Evolutionary conservation across 169 alveolate genomes (phyloP).

Genomic region (Plasmodium vivax): DNA sequence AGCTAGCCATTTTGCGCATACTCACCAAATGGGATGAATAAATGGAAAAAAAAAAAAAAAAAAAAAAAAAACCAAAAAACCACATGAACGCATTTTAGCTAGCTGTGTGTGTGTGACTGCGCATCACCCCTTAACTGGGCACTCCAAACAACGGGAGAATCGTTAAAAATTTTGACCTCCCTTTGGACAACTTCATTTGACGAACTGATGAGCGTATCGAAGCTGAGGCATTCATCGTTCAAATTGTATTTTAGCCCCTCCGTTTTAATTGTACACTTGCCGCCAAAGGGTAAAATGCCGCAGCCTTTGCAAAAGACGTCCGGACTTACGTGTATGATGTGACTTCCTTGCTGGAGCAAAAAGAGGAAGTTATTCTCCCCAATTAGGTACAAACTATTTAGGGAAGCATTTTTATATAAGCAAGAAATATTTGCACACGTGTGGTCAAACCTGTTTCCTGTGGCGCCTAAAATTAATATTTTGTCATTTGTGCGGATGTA

Average conservation of each 20-base stretch:
- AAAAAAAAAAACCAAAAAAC: too few relatives aligned
- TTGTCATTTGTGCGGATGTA: slow-evolving; percentile 30
- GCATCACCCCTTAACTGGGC: slow-evolving; percentile 4
- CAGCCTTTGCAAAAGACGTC: slow-evolving; percentile 42
- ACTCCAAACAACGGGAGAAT: slow-evolving; percentile 41
- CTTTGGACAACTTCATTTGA: slow-evolving; percentile 54
- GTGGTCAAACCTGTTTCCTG: slow-evolving; percentile 75
- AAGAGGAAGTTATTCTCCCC: slow-evolving; percentile 74
- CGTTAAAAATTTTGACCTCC: slow-evolving; percentile 6
- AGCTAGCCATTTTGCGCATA: slow-evolving; percentile 1
- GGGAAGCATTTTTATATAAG: slow-evolving; percentile 24
- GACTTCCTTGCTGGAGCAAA: slow-evolving; percentile 52
- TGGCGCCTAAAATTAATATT: slow-evolving; percentile 62
- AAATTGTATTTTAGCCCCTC: slow-evolving; percentile 68
- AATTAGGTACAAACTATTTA: slow-evolving; percentile 47
- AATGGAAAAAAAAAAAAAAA: background rate
- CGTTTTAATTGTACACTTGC: slow-evolving; percentile 57
- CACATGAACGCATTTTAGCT: background rate
- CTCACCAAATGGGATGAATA: background rate
- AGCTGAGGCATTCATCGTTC: slow-evolving; percentile 57
- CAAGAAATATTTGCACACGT: slow-evolving; percentile 72
- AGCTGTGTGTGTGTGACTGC: background rate
- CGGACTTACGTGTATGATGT: slow-evolving; percentile 18
- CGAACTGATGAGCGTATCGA: slow-evolving; percentile 58
- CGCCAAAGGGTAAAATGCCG: slow-evolving; percentile 62